Conservation (phyloP, 805 yeast genomes). For the Ogataea dorogensis region DNA sequence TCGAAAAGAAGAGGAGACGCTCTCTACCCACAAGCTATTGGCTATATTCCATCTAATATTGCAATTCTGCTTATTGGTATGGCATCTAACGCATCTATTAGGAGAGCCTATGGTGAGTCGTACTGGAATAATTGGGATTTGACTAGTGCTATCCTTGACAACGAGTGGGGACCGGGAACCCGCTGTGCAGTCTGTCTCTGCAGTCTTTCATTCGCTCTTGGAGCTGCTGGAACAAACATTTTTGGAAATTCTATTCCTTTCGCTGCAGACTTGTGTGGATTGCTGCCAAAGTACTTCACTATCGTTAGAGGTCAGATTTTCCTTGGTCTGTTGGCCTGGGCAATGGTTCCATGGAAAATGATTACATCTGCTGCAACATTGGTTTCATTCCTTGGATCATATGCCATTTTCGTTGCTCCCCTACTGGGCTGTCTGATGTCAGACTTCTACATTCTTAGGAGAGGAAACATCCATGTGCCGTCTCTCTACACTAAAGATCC, state of each 20-base stretch:
- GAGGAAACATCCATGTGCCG: slow-evolving; percentile 24
- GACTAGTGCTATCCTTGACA: slow-evolving; percentile 26
- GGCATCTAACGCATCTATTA: slow-evolving; percentile 20
- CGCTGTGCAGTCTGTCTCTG: slow-evolving; percentile 28
- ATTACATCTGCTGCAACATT: slow-evolving; percentile 20
- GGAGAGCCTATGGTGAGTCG: slow-evolving; percentile 22
- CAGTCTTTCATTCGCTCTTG: slow-evolving; percentile 20
- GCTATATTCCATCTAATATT: slow-evolving; percentile 20
- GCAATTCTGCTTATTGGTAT: slow-evolving; percentile 20
- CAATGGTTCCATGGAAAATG: slow-evolving; percentile 27
- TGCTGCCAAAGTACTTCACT: slow-evolving; percentile 30
- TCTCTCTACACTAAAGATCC: slow-evolving; percentile 19
- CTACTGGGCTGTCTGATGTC: slow-evolving; percentile 21
- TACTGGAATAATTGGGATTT: slow-evolving; percentile 34
- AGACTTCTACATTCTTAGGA: slow-evolving; percentile 21
- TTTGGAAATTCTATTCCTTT: slow-evolving; percentile 30
- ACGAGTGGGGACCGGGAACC: slow-evolving; percentile 30
- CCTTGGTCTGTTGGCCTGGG: slow-evolving; percentile 24
- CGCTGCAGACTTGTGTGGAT: slow-evolving; percentile 29
- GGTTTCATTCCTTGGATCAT: slow-evolving; percentile 23
- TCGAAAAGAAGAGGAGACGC: slow-evolving; percentile 17
- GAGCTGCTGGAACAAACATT: slow-evolving; percentile 32
- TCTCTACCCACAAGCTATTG: slow-evolving; percentile 17
- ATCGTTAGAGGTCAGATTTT: slow-evolving; percentile 26
- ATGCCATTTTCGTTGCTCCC: slow-evolving; percentile 26